Base-by-base conservation (phyloP, 768 basidiomycete genomes). In the Lactarius sp. region DNA sequence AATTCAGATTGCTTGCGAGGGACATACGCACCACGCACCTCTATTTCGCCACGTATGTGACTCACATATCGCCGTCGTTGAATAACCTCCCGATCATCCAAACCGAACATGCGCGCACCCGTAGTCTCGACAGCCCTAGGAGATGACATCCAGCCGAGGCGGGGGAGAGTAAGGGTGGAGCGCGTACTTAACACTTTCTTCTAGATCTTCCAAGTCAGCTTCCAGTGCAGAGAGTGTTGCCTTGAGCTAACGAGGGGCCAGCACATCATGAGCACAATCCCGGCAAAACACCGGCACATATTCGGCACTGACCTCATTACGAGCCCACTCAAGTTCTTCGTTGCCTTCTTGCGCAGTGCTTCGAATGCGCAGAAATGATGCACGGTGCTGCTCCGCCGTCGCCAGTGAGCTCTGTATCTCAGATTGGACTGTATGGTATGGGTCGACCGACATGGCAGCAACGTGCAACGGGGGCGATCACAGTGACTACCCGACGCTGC, bases 191-290 rank as follows among this genome's bases (percentile, higher is more conserved):
- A 98, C 94, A 70, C 92, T 94, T 71, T 93, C 92, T 55, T 97
- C 94, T n/a, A 98, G 76, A 72, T 94, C 94, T 64, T 94, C 92
- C 27, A 96, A 72, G 76, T 98, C 95, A 0, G 88, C 88, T 71
- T 94, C 91, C 33, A 98, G 77, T 2, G 87, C 76, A 1, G 84
- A 81, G 9, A 98, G 80, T 1, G 89, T 89, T 0, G 85, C 86
- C 73, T 85, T 86, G 58, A 97, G 77, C 88, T 70, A 59, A 64
- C 65, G 41, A 51, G 39, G 16, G 27, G 18, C n/a, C 20, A 31
- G 7, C 22, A 22, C 8, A 37, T 13, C 9, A 59, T 52, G 44
- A 57, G 56, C 39, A 20, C 16, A 59, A 10, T 37, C 18, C 34
- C 27, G 18, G 37, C 52, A 46, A 51, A 18, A 33, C 46, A 8